Evolutionary conservation across 768 basidiomycete genomes (phyloP).

Genomic region (Rhizopogon vinicolor): DNA sequence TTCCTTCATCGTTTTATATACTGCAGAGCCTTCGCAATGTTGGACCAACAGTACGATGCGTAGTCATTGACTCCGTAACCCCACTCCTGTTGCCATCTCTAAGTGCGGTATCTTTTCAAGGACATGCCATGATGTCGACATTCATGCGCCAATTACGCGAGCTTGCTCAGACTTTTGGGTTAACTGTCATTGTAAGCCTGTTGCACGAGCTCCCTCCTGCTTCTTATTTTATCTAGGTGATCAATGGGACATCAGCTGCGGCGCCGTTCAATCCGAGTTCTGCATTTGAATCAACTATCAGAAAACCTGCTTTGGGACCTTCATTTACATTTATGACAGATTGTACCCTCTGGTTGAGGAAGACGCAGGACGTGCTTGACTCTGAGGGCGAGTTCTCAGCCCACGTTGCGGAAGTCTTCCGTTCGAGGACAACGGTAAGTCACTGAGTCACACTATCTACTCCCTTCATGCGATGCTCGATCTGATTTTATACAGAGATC

Average conservation of each 20-base stretch:
- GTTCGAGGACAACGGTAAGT: conserved; percentile 39
- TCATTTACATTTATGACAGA: conserved; percentile 73
- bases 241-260: conserved; percentile 49
- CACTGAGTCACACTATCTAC: conserved; percentile 11
- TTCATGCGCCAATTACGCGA: conserved; percentile 63
- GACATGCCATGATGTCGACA: conserved; percentile 68
- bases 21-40: conserved; percentile 7
- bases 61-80: conserved; percentile 67
- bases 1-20: conserved; percentile 1
- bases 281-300: conserved; percentile 29
- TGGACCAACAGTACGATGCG: conserved; percentile 29
- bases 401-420: conserved; percentile 37
- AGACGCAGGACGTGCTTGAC: conserved; percentile 7
- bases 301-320: conserved; percentile 72
- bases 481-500: conserved; percentile 25
- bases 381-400: conserved; percentile 15
- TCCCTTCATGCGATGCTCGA: not conserved
- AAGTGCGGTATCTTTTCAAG: conserved; percentile 64
- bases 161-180: conserved; percentile 38
- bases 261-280: conserved; percentile 28
- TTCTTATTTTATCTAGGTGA: conserved; percentile 37
- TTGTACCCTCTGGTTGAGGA: conserved; percentile 66
- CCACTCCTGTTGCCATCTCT: conserved; percentile 59
- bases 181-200: conserved; percentile 51
- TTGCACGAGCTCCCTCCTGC: not conserved